Percentiles rank a stretch among this genome's conserved stretches.
phyloP scores from a whole-genome alignment of 768 basidiomycete species.

The Russula vinacea region DNA sequence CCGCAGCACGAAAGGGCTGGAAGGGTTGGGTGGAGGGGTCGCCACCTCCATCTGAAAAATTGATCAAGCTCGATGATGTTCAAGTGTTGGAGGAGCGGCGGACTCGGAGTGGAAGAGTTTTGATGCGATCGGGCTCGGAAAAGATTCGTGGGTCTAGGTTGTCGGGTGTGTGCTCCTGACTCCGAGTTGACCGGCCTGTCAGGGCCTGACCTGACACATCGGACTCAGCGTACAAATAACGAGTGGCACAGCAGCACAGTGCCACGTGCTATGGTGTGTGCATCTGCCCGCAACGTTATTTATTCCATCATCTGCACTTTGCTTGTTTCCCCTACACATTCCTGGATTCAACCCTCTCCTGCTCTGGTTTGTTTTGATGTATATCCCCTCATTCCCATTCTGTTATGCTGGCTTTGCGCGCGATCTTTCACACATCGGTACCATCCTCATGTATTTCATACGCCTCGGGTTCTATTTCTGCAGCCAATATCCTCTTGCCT shows the following conservation, averaged over 20 bases:
- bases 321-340: constrained; percentile 12
- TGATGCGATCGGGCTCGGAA: constrained; percentile 74
- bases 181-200: not conserved
- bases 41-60: constrained; percentile 71
- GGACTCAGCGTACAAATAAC: constrained; percentile 1
- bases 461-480: constrained; percentile 10
- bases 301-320: constrained; percentile 22
- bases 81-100: constrained; percentile 68
- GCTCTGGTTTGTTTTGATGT: constrained; percentile 25
- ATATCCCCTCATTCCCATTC: constrained; percentile 23
- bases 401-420: constrained; percentile 27
- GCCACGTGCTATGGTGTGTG: constrained; percentile 32
- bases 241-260: constrained; percentile 4
- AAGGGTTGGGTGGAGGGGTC: constrained; percentile 91
- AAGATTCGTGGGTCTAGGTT: constrained; percentile 69
- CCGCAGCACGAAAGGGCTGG: constrained; percentile 74
- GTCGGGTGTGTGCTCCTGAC: constrained; percentile 38
- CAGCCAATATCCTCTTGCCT: constrained; percentile 28
- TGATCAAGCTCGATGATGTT: constrained; percentile 76
- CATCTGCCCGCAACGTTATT: constrained; percentile 24
- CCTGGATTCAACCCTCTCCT: constrained; percentile 23
- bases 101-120: constrained; percentile 82
- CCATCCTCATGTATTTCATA: constrained; percentile 29
- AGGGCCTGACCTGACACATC: not conserved
- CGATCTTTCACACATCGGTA: constrained; percentile 27